Conservation (phyloP, 495 filamentous ascomycete genomes). For the Xylaria bambusicola region DNA sequence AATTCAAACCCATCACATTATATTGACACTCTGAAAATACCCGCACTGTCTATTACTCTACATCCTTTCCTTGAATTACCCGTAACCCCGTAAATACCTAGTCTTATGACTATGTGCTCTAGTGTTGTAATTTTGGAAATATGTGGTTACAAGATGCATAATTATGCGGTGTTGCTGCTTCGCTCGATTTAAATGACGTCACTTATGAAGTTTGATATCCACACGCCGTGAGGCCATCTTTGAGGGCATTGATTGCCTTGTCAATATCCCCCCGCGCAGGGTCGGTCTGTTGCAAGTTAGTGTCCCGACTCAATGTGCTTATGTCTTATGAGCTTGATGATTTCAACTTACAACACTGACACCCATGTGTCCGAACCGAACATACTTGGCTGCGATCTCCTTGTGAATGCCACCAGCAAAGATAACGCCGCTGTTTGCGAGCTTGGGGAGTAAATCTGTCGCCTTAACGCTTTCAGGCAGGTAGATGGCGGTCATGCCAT, state of each 20-base stretch:
- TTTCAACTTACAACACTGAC: conserved; percentile 68
- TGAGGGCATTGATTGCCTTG: conserved; percentile 74
- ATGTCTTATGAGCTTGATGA: conserved; percentile 39
- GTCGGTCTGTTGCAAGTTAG: conserved; percentile 51
- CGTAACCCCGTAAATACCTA: background rate
- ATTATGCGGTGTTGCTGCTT: background rate
- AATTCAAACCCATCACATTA: too few species aligned
- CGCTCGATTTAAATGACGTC: background rate
- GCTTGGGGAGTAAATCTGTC: conserved; percentile 78
- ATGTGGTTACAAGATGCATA: background rate
- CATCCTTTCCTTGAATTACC: background rate
- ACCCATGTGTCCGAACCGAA: conserved; percentile 88
- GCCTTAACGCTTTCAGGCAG: conserved; percentile 80
- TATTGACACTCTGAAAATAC: background rate
- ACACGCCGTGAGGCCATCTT: conserved; percentile 70
- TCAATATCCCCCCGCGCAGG: conserved; percentile 71
- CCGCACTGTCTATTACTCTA: background rate
- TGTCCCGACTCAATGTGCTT: conserved; percentile 13
- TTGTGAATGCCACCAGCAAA: conserved; percentile 96
- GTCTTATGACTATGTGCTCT: background rate
- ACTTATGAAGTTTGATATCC: conserved; percentile 59
- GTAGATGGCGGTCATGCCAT: conserved; percentile 97
- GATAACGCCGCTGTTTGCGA: conserved; percentile 87
- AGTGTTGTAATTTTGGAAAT: background rate
- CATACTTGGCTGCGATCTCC: conserved; percentile 60